phyloP scores from a whole-genome alignment of 2,329 filamentous ascomycete species.

The Fusarium falciforme region DNA sequence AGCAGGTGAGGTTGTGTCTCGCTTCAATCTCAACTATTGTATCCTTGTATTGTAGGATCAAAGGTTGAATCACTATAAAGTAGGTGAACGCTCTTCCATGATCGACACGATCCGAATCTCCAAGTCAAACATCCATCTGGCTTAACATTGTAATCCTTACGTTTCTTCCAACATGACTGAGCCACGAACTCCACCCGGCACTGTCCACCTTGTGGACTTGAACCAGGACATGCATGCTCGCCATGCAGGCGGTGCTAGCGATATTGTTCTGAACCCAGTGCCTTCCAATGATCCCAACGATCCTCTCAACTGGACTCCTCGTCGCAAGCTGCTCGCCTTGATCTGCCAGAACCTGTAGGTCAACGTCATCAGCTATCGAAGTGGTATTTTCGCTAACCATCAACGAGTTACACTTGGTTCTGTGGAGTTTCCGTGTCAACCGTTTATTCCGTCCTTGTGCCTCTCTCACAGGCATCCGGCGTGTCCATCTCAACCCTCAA shows the following conservation, averaged over 20 bases:
- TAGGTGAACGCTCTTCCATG: not conserved
- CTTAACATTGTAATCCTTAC: not conserved
- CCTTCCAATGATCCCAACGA: conserved; percentile 64
- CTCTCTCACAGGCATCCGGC: conserved; percentile 47
- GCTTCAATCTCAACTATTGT: not conserved
- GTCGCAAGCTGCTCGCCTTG: conserved; percentile 42
- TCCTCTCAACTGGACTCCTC: conserved; percentile 61
- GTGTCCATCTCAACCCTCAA: conserved; percentile 51
- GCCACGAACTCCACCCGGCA: conserved; percentile 48
- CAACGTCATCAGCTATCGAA: rapidly evolving
- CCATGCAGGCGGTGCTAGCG: conserved; percentile 48
- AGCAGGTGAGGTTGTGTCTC: not conserved
- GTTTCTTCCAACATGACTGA: not conserved
- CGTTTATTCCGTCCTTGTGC: conserved; percentile 54
- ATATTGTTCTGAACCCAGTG: conserved; percentile 63
- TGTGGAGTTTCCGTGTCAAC: conserved; percentile 54
- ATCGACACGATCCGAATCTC: not conserved
- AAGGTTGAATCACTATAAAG: not conserved
- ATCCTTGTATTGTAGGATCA: not conserved
- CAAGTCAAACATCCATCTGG: not conserved
- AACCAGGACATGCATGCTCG: conserved; percentile 47
- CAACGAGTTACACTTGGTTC: conserved; percentile 50
- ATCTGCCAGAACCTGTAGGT: conserved; percentile 47
- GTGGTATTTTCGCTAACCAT: not conserved
- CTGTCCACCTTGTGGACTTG: conserved; percentile 55